Percentiles rank a stretch among this genome's conserved stretches.
Conservation (phyloP, 2,329 filamentous ascomycete genomes). For the Cercospora sojina region DNA sequence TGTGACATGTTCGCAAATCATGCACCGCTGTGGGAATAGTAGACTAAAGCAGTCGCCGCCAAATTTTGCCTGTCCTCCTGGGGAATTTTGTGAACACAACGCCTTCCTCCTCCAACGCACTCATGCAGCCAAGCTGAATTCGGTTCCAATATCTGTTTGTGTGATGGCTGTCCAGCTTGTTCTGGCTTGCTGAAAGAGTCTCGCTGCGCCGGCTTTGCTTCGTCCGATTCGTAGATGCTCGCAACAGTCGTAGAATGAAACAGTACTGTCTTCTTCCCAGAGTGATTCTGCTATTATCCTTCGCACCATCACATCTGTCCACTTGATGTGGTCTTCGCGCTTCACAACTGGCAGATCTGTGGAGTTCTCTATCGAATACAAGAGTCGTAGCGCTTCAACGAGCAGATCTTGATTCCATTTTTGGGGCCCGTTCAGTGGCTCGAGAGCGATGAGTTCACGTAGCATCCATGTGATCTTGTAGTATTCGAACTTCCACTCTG, state of each 20-base stretch:
- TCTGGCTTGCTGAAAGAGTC: slow-evolving; percentile 22
- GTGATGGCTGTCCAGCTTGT: slow-evolving; percentile 21
- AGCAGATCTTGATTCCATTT: slow-evolving; percentile 25
- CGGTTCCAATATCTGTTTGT: slow-evolving; percentile 16
- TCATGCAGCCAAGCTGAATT: slow-evolving; percentile 17
- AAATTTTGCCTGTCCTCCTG: background rate
- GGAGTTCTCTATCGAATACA: slow-evolving; percentile 21
- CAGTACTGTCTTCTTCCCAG: slow-evolving; percentile 19
- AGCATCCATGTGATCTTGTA: slow-evolving; percentile 26
- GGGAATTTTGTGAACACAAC: background rate
- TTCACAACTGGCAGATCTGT: slow-evolving; percentile 20
- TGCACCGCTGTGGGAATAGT: background rate
- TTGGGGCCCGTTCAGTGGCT: slow-evolving; percentile 19
- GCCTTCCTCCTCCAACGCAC: background rate
- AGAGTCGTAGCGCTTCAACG: slow-evolving; percentile 19
- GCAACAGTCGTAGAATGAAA: slow-evolving; percentile 26
- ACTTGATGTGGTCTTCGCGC: slow-evolving; percentile 19
- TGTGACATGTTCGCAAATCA: background rate
- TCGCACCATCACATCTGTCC: slow-evolving; percentile 24
- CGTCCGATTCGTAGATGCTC: slow-evolving; percentile 22
- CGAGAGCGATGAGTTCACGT: slow-evolving; percentile 20
- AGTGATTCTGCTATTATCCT: slow-evolving; percentile 23
- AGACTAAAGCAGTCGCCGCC: background rate
- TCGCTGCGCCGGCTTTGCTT: slow-evolving; percentile 21
- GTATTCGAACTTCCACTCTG: slow-evolving; percentile 25